Evolutionary conservation across 805 yeast genomes (phyloP), one percentile per base, ranked within the genome.

Genomic region (Blastobotrys chiropterorum): DNA sequence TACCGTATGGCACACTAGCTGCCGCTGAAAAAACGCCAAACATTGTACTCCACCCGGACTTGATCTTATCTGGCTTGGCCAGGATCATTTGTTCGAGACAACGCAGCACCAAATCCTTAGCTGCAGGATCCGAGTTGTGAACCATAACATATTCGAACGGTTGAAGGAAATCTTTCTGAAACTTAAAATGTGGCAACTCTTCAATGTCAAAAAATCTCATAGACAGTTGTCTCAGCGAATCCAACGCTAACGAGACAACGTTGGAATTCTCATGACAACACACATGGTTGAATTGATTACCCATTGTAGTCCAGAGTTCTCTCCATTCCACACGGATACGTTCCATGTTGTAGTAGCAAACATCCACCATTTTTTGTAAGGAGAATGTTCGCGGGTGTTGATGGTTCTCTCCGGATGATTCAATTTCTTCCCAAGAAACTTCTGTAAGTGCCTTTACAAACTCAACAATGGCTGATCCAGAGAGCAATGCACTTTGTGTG

Each of bases 311-410:
- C 99, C 99, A 94, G 53, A 94, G 75, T 50, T 88, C 92, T 3
- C 96, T 81, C 97, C 99, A 94, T 69, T 95, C 97, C 55, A 94
- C 83, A 67, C 96, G 81, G 61, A 94, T 90, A 73, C 99, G 86
- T 48, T 82, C 82, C 97, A 94, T 94, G 67, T 95, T 95, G 73
- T 95, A 94, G 68, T 94, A 92, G 69, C 97, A 92, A 43, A 94
- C 95, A 69, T 95, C 99, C 49, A 94, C 96, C 76, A 94, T 86
- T 65, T 94, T 94, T 64, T 90, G 98, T 56, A 94, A 72, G 0
- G 98, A 87, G 65, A 88, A 95, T 70, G 89, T 84, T 66, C 99
- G 77, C 39, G 98, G 99, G 55, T 87, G 82, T 4, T 78, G 74
- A 26, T 26, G 34, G 44, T 90, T 83, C 62, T 81, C 82, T 4